These are phyloP conservation scores for Yamadazyma buinensis DNA, from an alignment of 1,139 yeast species.

Conservation along the genomic window DNA sequence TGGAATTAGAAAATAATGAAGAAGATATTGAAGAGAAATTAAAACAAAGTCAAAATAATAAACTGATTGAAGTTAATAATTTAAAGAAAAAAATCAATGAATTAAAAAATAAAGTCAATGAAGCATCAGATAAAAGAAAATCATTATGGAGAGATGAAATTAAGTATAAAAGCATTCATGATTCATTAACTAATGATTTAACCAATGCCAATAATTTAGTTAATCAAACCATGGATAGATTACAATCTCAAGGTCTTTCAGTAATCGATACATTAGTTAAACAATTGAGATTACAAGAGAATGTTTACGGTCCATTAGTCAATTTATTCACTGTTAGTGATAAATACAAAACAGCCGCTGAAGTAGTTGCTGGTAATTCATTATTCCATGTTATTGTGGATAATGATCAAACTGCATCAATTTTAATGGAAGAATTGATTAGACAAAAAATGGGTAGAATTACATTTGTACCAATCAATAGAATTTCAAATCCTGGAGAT, in stretches of 20 bases:
- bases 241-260: slow-evolving; percentile 64
- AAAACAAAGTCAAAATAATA: slow-evolving; percentile 17
- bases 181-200: slow-evolving; percentile 54
- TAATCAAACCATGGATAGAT: slow-evolving; percentile 71
- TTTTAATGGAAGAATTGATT: slow-evolving; percentile 72
- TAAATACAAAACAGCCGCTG: slow-evolving; percentile 81
- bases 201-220: slow-evolving; percentile 56
- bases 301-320: slow-evolving; percentile 82
- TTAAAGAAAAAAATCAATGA: slow-evolving; percentile 33
- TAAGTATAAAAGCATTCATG: slow-evolving; percentile 51
- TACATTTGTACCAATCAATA: slow-evolving; percentile 84
- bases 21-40: slow-evolving; percentile 22
- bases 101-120: slow-evolving; percentile 38
- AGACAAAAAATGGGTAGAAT: slow-evolving; percentile 75
- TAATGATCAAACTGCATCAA: slow-evolving; percentile 77
- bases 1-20: slow-evolving; percentile 37
- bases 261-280: slow-evolving; percentile 61
- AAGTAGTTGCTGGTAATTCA: slow-evolving; percentile 84
- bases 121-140: slow-evolving; percentile 64
- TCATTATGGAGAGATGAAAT: slow-evolving; percentile 79
- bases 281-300: slow-evolving; percentile 48
- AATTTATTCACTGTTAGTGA: slow-evolving; percentile 78
- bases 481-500: slow-evolving; percentile 39
- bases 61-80: slow-evolving; percentile 18
- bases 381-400: slow-evolving; percentile 89